Percentiles rank a stretch among this genome's conserved stretches.
phyloP scores from a whole-genome alignment of 768 basidiomycete species.

The Phlegmacium glaucopus region DNA sequence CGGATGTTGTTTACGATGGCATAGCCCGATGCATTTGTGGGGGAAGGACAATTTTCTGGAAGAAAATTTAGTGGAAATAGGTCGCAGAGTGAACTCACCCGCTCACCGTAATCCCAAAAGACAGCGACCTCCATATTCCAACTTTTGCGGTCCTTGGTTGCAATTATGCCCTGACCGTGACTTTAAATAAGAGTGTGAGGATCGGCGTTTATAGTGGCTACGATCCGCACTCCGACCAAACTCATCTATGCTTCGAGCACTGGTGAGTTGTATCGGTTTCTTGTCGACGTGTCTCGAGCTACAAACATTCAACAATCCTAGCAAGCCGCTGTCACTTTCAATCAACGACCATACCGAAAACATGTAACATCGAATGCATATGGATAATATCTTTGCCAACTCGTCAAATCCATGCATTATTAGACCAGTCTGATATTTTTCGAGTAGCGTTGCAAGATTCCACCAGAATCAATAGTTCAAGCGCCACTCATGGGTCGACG shows the following conservation, averaged over 20 bases:
- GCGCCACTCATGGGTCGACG: slow-evolving; percentile 49
- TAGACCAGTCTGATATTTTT: slow-evolving; percentile 68
- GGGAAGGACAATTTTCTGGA: slow-evolving; percentile 29
- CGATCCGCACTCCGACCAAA: no score
- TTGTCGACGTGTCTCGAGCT: no score
- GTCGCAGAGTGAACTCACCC: neutral
- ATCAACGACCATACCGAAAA: no score
- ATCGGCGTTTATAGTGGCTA: no score
- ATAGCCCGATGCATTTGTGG: slow-evolving; percentile 22
- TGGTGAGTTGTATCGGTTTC: no score
- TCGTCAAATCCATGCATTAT: slow-evolving; percentile 72
- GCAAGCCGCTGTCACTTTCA: no score
- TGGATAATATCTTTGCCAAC: slow-evolving; percentile 68
- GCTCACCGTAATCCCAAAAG: slow-evolving; percentile 42
- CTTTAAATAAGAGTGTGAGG: no score
- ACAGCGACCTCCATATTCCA: slow-evolving; percentile 24
- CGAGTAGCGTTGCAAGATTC: slow-evolving; percentile 60
- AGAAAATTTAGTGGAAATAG: neutral
- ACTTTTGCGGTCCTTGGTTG: no score
- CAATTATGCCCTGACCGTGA: no score
- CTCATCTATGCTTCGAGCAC: no score
- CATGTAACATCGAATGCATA: slow-evolving; percentile 69
- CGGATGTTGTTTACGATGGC: slow-evolving; percentile 26
- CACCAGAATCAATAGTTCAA: slow-evolving; percentile 25
- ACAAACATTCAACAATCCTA: no score